Evolutionary conservation across 2,329 filamentous ascomycete species (phyloP).

Genomic region (Chrysoporthe austroafricana): DNA sequence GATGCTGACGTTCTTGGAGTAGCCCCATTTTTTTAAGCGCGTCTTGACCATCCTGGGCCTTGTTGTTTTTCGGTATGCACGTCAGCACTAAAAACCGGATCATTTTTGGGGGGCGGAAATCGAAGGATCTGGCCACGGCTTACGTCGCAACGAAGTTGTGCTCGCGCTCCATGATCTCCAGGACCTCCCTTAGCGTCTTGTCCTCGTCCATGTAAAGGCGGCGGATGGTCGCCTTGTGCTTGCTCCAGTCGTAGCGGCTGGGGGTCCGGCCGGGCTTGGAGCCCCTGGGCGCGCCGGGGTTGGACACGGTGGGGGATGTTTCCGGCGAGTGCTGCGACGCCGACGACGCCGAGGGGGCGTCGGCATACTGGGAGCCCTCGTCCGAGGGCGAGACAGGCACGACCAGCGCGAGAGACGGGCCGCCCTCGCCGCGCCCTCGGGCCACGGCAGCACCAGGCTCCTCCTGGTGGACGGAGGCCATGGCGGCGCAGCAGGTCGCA

Average conservation of each 20-base stretch:
- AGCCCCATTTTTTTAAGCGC: constrained; percentile 30
- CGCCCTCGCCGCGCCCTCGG: too few species aligned
- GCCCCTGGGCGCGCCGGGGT: not conserved
- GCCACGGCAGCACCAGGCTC: not conserved
- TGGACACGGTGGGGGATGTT: not conserved
- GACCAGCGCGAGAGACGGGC: not conserved
- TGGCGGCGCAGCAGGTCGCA: not conserved
- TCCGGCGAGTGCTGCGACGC: constrained; percentile 8
- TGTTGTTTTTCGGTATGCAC: not conserved
- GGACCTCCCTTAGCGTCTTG: constrained; percentile 31
- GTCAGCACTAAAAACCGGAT: constrained; percentile 16
- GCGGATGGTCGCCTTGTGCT: constrained; percentile 30
- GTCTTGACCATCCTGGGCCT: constrained; percentile 28
- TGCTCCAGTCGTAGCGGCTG: constrained; percentile 29
- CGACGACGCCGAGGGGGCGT: constrained; percentile 7
- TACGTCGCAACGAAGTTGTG: constrained; percentile 32
- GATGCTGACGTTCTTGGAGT: constrained; percentile 29
- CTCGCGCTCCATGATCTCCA: constrained; percentile 30
- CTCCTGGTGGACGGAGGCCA: constrained; percentile 4
- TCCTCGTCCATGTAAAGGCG: constrained; percentile 32
- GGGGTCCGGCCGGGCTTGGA: constrained; percentile 28
- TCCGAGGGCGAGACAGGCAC: constrained; percentile 4
- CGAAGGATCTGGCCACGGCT: constrained; percentile 1
- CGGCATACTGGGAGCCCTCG: not conserved
- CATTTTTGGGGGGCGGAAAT: not conserved